Percentiles rank a stretch among this genome's conserved stretches.
phyloP scores from a whole-genome alignment of 768 basidiomycete species.

The Tephrocybe sp. region DNA sequence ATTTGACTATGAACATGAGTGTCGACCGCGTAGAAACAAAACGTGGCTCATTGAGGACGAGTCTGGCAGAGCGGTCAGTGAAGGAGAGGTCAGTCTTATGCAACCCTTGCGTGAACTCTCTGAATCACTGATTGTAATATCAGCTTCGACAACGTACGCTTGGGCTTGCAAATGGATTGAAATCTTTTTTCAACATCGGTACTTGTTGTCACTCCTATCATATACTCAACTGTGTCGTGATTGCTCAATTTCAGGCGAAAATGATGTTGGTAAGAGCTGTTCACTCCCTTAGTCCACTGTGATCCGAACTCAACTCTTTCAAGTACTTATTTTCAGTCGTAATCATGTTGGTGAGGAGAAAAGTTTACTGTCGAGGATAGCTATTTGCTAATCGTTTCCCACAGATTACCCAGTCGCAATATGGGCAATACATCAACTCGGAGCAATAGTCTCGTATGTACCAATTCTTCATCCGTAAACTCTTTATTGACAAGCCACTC shows the following conservation, averaged over 20 bases:
- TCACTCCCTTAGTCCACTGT: background rate
- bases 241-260: slow-evolving; percentile 44
- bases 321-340: slow-evolving; percentile 63
- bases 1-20: slow-evolving; percentile 43
- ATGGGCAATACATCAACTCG: slow-evolving; percentile 56
- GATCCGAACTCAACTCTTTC: background rate
- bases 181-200: slow-evolving; percentile 42
- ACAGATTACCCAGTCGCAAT: slow-evolving; percentile 54
- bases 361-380: too few relatives aligned
- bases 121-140: too few relatives aligned
- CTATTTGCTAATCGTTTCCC: background rate
- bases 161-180: slow-evolving; percentile 47
- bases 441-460: slow-evolving; percentile 51
- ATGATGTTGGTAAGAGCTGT: slow-evolving; percentile 47
- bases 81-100: slow-evolving; percentile 36
- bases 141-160: slow-evolving; percentile 46
- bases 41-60: slow-evolving; percentile 53
- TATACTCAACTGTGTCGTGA: too few relatives aligned
- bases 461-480: background rate
- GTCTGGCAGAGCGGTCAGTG: slow-evolving; percentile 37
- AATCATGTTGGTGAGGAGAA: slow-evolving; percentile 65
- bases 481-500: background rate
- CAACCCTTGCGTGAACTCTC: too few relatives aligned
- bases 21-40: slow-evolving; percentile 34
- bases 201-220: too few relatives aligned